Evolutionary conservation across 192 early-diverging fungal genomes (phyloP), one percentile per base, ranked within the genome.

Genomic region (Cladochytrium replicatum): DNA sequence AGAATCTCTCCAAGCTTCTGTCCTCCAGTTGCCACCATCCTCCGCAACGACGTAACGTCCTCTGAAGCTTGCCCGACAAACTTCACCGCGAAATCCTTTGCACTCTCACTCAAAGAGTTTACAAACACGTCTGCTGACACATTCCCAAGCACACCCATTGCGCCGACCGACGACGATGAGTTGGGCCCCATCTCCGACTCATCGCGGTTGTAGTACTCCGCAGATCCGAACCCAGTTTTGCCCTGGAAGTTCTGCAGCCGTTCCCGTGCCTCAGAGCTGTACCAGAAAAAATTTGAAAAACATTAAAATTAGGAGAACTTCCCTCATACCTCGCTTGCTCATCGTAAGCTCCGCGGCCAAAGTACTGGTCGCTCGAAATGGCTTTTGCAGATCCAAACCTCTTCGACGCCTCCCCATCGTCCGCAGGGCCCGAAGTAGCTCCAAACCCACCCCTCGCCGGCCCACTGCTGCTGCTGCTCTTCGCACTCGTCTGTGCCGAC

Each of bases 321-420:
- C 40, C n/a, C n/a, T n/a, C n/a, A 15, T 61, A 77, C 73, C 65
- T 73, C 25, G 48, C 58, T 11, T 32, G 29, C 29, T 71, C 68
- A 58, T 87, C 85, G 44, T 82, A 82, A 6, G 69, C 54, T 29
- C 77, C 73, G 17, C 88, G 82, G 2, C 80, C 84, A 80, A 94
- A 93, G 66, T 83, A 94, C 71, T 92, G 86, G 58, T 93, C 89
- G 17, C 84, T 86, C 24, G 88, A 90, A 46, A 97, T 93, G 25
- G 85, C 73, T 62, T 88, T 92, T 39, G 89, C 84, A 41, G 60
- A 74, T 4, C 74, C 74, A 57, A 97, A 93, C 50, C 84, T 75
- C 38, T 91, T 82, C n/a, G 75, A 66, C 2, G 87, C 82, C 22
- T 78, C 69, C 19, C 57, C 68, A 9, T 63, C 52, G 21, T 84